Evolutionary conservation across 345 rosid species (phyloP).

Genomic region (Eucalyptus pumila): DNA sequence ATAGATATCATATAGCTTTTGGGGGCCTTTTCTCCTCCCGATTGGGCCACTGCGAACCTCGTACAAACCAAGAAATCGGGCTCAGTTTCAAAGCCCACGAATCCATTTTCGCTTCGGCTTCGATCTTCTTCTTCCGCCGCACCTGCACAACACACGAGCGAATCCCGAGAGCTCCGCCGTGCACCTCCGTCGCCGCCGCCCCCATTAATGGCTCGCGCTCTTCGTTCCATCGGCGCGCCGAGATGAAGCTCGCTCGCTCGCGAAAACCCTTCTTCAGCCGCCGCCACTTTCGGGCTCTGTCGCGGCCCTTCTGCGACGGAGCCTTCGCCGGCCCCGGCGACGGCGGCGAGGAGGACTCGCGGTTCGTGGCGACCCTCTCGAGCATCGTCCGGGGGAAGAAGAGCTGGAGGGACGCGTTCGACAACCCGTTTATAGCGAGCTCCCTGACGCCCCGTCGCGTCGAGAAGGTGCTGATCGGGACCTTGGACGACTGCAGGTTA

Average conservation of each 20-base stretch:
- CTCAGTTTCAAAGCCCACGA: not conserved
- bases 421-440: conserved; percentile 14
- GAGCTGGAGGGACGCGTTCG: conserved; percentile 62
- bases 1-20: not conserved
- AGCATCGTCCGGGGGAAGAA: conserved; percentile 50
- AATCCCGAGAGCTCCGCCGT: not conserved
- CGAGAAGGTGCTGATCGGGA: conserved; percentile 45
- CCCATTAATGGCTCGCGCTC: not conserved
- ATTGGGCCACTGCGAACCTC: not conserved
- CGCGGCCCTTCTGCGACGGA: conserved; percentile 1
- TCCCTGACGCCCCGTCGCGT: conserved; percentile 41
- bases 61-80: not conserved
- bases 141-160: not conserved
- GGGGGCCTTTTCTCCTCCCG: not conserved
- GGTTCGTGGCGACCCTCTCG: conserved; percentile 27
- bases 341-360: conserved; percentile 21
- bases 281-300: conserved; percentile 1
- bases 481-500: conserved; percentile 61
- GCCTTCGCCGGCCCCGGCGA: not conserved
- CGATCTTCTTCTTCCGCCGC: not conserved
- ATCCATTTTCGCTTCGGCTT: not conserved
- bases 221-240: not conserved
- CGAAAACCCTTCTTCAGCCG: not conserved
- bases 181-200: not conserved
- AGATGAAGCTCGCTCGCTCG: conserved; percentile 8